Base-by-base conservation (phyloP, 345 rosid genomes). In the Salix purpurea region DNA sequence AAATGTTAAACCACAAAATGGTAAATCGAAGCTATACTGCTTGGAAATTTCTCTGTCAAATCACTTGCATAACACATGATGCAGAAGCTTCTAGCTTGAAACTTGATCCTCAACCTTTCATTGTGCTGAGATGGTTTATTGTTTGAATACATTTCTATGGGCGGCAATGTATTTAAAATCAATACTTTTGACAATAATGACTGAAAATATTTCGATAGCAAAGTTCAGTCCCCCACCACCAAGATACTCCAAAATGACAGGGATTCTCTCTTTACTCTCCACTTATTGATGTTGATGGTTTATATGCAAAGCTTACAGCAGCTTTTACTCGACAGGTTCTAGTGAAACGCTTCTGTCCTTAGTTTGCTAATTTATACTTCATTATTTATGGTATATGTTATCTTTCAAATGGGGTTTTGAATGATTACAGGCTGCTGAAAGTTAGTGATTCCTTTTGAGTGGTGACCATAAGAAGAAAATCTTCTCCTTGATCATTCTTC, bases 341-440 rank as follows among this genome's bases (percentile, higher is more conserved):
- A 84, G 84, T 80, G 84, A 76, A 81, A 42, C 69, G 76, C 82
- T 76, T 77, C 81, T 76, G 77, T 80, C 76, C 72, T 62, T 26
- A 24, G 15, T 26, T 50, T 68, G 67, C 28, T 70, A 54, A 37
- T 30, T 65, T 21, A 23, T 61, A 64, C 64, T 76, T 16, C 37
- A 3, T 70, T 67, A n/a, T 69, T 73, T 70, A 66, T 72, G 77
- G 16, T 37, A 21, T 69, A 40, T 39, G 70, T 72, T 32, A 28
- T 65, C 62, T 48, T 74, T 52, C 69, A 73, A 69, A 78, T 67
- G 70, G 76, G 44, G 23, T 68, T 32, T 82, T 48, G 37, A 78
- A 73, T 81, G 72, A 84, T 70, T 81, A 52, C 68, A 39, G 70
- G 67, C 80, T 39, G 58, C 79, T 80, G 34, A 71, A 72, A 74